Conservation (phyloP, 768 basidiomycete genomes). For the Vishniacozyma victoriae region DNA sequence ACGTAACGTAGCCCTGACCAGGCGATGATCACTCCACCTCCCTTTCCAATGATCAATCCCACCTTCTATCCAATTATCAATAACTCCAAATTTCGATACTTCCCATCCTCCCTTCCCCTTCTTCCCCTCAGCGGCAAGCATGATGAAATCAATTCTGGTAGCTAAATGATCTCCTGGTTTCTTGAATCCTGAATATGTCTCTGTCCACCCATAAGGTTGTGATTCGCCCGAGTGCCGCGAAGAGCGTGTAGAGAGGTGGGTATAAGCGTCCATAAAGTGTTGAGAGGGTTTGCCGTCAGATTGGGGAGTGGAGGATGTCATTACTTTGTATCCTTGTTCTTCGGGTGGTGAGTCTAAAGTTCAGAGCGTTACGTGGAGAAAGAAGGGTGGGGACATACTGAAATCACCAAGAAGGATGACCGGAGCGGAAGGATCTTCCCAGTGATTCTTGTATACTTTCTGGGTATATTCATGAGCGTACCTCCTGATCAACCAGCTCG, state of each 20-base stretch:
- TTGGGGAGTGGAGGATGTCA: constrained; percentile 27
- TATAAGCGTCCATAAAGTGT: constrained; percentile 27
- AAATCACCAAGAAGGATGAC: constrained; percentile 45
- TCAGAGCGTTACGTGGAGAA: neutral
- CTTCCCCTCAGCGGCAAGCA: constrained; percentile 4
- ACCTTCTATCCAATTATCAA: constrained; percentile 29
- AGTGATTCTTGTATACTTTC: too few relatives aligned
- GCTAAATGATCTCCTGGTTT: constrained; percentile 7
- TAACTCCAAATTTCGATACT: constrained; percentile 14
- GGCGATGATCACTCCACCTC: constrained; percentile 34
- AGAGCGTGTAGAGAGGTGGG: constrained; percentile 9
- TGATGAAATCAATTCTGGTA: constrained; percentile 31
- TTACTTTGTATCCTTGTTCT: constrained; percentile 43
- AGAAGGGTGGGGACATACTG: constrained; percentile 19
- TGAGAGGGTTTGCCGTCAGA: constrained; percentile 19
- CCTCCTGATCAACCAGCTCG: constrained; percentile 41
- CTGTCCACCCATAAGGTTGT: constrained; percentile 17
- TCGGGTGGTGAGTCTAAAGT: constrained; percentile 38
- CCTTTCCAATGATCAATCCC: constrained; percentile 23
- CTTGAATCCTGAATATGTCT: constrained; percentile 24
- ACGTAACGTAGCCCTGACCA: constrained; percentile 15
- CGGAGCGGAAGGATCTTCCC: neutral
- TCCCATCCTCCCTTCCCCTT: constrained; percentile 17
- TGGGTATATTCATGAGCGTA: too few relatives aligned
- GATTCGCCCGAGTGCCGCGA: constrained; percentile 5